Conservation (phyloP, 1,139 yeast species). For the Waltiozyma sp. region DNA sequence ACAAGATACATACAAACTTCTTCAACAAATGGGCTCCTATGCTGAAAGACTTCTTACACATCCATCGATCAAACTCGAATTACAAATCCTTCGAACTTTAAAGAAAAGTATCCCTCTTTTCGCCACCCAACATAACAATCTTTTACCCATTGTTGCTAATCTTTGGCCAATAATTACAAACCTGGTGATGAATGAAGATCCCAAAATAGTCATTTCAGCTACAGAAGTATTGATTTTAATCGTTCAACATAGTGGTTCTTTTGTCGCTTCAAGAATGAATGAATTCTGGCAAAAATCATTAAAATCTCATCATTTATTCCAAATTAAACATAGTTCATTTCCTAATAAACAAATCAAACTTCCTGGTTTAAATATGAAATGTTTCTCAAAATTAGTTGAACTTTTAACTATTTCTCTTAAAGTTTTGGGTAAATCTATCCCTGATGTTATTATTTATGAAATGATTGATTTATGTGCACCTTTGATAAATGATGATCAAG, state of each 20-base stretch:
- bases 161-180: slow-evolving; percentile 54
- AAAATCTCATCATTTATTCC: slow-evolving; percentile 15
- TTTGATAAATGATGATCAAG: slow-evolving; percentile 2
- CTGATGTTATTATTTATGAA: slow-evolving; percentile 15
- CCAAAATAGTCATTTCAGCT: slow-evolving; percentile 26
- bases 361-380: slow-evolving; percentile 20
- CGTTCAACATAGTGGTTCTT: slow-evolving; percentile 35
- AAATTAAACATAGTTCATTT: slow-evolving; percentile 1
- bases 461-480: slow-evolving; percentile 14
- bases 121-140: slow-evolving; percentile 44
- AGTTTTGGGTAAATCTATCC: slow-evolving; percentile 22
- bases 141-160: slow-evolving; percentile 58
- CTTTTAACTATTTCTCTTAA: slow-evolving; percentile 19
- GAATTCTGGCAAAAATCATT: slow-evolving; percentile 29
- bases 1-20: slow-evolving; percentile 39
- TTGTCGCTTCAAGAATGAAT: slow-evolving; percentile 36
- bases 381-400: slow-evolving; percentile 18
- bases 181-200: slow-evolving; percentile 28
- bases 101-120: slow-evolving; percentile 45
- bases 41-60: slow-evolving; percentile 66
- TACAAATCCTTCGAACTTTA: slow-evolving; percentile 45
- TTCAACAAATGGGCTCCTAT: slow-evolving; percentile 54
- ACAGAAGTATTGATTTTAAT: slow-evolving; percentile 26
- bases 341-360: slow-evolving; percentile 19
- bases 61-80: slow-evolving; percentile 43